Conservation (phyloP, 371 early-diverging fungal species). For the Mortierella sp. region DNA sequence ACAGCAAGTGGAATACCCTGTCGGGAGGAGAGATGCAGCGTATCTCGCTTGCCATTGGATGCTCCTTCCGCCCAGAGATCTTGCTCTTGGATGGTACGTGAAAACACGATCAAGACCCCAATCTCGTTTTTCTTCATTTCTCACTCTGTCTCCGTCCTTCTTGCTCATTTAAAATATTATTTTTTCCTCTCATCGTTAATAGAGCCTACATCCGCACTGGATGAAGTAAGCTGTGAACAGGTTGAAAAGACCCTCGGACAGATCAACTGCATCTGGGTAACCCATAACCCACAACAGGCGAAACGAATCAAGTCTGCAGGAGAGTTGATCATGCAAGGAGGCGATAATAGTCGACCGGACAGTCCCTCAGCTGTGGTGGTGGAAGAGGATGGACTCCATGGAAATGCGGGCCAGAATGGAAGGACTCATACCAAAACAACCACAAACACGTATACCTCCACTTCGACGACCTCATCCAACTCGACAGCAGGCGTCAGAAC, state of each 20-base stretch:
- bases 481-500: too few species aligned
- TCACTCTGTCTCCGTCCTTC: not conserved
- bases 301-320: slow-evolving; percentile 69
- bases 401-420: not conserved
- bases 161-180: not conserved
- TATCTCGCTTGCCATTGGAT: slow-evolving; percentile 81
- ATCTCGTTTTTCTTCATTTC: not conserved
- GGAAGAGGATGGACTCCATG: slow-evolving; percentile 4
- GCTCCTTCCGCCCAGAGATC: slow-evolving; percentile 84
- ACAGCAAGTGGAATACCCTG: slow-evolving; percentile 78
- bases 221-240: slow-evolving; percentile 73
- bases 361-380: slow-evolving; percentile 9
- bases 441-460: too few species aligned
- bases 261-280: slow-evolving; percentile 82
- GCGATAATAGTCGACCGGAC: slow-evolving; percentile 16
- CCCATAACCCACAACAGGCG: slow-evolving; percentile 83
- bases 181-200: not conserved
- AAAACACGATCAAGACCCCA: too few species aligned
- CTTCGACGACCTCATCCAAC: too few species aligned
- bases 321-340: slow-evolving; percentile 31
- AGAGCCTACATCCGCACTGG: slow-evolving; percentile 92
- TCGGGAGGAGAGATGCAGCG: slow-evolving; percentile 94
- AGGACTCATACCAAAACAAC: not conserved
- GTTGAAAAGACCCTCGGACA: slow-evolving; percentile 79
- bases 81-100: slow-evolving; percentile 83